Evolutionary conservation across 148 eudicot species (phyloP), one percentile per base, ranked within the genome.

Genomic region (Amaranthus hypochondriacus): DNA sequence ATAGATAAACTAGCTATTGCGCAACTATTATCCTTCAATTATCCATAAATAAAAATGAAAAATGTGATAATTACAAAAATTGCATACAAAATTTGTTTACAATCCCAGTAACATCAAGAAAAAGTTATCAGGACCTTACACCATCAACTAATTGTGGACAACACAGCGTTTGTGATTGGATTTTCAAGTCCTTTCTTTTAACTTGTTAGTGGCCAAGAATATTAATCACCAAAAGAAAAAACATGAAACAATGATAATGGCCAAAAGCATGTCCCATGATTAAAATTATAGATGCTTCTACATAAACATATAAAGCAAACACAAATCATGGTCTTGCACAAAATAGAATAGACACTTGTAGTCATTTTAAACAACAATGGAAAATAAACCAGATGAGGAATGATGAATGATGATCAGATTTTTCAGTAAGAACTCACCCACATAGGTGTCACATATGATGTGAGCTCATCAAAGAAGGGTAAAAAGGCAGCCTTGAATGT

Each of bases 401-500:
- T 4, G 12, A 63, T 4, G 12, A 12, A 5, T 15, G 6, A 53
- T 1, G 15, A 46, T 54, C 49, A 46, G 1, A 1, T 5, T 43
- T 5, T 13, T 9, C 44, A 21, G 63, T 12, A 56, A 10, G 12
- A 70, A 83, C 98, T 87, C 81, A 89, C 98, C 98, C 96, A 91
- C 97, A 94, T 94, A 66, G 98, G 98, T 71, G 89, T 89, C 69
- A 94, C 71, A 71, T 94, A 94, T 55, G 97, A 89, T 70, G 96
- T 81, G 68, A 94, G 73, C 73, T 89, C 96, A 78, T 94, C 98
- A 87, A 94, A 94, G 83, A 94, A 94, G 56, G 93, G 93, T 84
- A 94, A 83, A 88, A 94, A 94, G 14, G 96, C 83, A 18, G 85
- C 89, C 86, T 94, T 94, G 71, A 89, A 94, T 59, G 91, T 94